phyloP scores from a whole-genome alignment of 2,329 filamentous ascomycete species.

The Fusarium drepaniforme region DNA sequence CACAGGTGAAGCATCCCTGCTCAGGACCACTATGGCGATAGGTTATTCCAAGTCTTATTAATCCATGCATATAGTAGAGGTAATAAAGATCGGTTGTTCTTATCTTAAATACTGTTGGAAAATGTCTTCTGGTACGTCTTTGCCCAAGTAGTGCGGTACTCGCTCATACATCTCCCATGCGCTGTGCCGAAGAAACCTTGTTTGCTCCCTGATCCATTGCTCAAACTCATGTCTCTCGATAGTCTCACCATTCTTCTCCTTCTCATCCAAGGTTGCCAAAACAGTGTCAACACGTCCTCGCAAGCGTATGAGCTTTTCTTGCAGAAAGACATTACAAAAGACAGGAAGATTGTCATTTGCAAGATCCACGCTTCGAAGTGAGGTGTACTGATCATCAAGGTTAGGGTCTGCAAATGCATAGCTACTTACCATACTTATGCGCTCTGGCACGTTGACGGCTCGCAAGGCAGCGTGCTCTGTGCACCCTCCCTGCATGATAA shows the following conservation, averaged over 20 bases:
- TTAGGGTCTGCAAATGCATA: slow-evolving; percentile 12
- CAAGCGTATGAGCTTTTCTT: background rate
- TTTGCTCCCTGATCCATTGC: slow-evolving; percentile 15
- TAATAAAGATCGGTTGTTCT: background rate
- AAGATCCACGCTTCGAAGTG: slow-evolving; percentile 8
- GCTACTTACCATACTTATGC: slow-evolving; percentile 19
- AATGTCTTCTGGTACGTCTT: slow-evolving; percentile 2
- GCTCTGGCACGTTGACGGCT: slow-evolving; percentile 9
- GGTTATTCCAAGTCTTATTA: too few relatives aligned
- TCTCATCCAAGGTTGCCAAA: slow-evolving; percentile 2
- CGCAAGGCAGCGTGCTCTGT: slow-evolving; percentile 14
- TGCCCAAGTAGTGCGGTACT: slow-evolving; percentile 2
- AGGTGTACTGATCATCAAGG: slow-evolving; percentile 13
- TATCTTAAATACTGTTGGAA: slow-evolving; percentile 1
- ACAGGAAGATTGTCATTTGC: slow-evolving; percentile 5
- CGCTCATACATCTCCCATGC: slow-evolving; percentile 22
- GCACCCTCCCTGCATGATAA: slow-evolving; percentile 18
- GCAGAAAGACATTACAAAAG: background rate
- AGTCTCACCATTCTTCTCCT: background rate
- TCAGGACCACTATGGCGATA: too few relatives aligned
- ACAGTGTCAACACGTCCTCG: background rate
- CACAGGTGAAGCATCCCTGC: too few relatives aligned
- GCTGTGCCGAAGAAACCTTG: slow-evolving; percentile 13
- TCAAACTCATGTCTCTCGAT: slow-evolving; percentile 9
- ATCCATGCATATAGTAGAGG: too few relatives aligned